phyloP scores from a whole-genome alignment of 1,139 yeast genomes.

The Candida smagusa region DNA sequence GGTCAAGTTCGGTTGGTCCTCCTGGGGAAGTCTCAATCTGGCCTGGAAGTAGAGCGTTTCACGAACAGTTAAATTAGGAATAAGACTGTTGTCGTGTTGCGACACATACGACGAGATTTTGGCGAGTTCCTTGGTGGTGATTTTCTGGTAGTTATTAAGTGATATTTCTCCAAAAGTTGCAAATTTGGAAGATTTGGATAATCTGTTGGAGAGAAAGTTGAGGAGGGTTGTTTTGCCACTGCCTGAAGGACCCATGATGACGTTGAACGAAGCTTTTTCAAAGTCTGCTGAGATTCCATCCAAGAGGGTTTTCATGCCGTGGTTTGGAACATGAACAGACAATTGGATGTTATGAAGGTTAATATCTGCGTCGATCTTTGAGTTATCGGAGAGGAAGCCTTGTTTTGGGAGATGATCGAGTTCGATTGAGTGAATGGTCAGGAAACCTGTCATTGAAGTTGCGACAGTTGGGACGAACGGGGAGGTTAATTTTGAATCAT shows the following conservation, averaged over 20 bases:
- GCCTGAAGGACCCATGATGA: slow-evolving; percentile 28
- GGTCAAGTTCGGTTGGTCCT: slow-evolving; percentile 16
- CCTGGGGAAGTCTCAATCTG: slow-evolving; percentile 18
- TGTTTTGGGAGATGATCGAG: not conserved
- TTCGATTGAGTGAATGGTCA: too few species aligned
- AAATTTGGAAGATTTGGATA: slow-evolving; percentile 3
- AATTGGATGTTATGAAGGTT: slow-evolving; percentile 8
- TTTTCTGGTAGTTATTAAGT: slow-evolving; percentile 13
- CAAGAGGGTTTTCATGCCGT: slow-evolving; percentile 29
- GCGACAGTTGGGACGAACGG: too few species aligned
- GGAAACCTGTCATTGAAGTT: too few species aligned
- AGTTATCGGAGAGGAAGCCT: not conserved
- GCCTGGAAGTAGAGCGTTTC: slow-evolving; percentile 26
- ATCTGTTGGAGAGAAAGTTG: slow-evolving; percentile 18
- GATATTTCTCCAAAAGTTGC: slow-evolving; percentile 13
- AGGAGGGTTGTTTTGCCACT: slow-evolving; percentile 25
- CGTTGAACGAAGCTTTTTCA: slow-evolving; percentile 44
- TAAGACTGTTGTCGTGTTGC: slow-evolving; percentile 22
- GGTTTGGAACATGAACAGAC: not conserved
- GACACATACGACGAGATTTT: slow-evolving; percentile 21
- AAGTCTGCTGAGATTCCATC: slow-evolving; percentile 55
- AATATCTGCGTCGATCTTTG: slow-evolving; percentile 6
- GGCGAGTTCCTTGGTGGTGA: slow-evolving; percentile 15
- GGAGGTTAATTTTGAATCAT: too few species aligned
- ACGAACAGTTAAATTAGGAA: slow-evolving; percentile 22